Evolutionary conservation across 768 basidiomycete genomes (phyloP).

Genomic region (Strobilomyces confusus): DNA sequence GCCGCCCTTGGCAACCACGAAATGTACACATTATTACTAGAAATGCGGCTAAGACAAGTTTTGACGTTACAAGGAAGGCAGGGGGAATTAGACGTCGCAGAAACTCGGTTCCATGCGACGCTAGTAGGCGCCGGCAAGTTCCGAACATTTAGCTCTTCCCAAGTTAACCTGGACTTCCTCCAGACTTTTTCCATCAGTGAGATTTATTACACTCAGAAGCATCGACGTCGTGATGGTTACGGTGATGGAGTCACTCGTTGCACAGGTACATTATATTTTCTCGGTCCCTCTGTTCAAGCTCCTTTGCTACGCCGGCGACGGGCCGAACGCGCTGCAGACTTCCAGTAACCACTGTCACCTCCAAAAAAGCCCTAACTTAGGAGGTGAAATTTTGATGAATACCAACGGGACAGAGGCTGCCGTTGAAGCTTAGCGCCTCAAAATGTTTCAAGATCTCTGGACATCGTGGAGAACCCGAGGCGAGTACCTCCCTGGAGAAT

Average conservation of each 20-base stretch:
- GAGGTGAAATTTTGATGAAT: background rate
- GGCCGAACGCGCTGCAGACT: background rate
- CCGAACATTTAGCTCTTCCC: conserved; percentile 16
- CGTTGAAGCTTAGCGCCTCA: conserved; percentile 1
- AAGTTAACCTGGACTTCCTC: conserved; percentile 18
- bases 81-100: conserved; percentile 10
- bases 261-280: conserved; percentile 5
- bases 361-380: background rate
- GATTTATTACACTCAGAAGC: conserved; percentile 27
- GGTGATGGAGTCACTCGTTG: conserved; percentile 8
- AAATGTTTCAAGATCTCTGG: conserved; percentile 10
- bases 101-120: conserved; percentile 13
- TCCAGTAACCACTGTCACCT: background rate
- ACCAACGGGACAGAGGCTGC: conserved; percentile 1
- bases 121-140: conserved; percentile 19
- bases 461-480: conserved; percentile 15
- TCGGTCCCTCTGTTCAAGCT: conserved; percentile 1
- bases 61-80: conserved; percentile 23
- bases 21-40: background rate
- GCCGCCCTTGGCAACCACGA: conserved; percentile 9
- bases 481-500: conserved; percentile 11
- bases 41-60: conserved; percentile 13
- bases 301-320: background rate
- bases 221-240: conserved; percentile 28
- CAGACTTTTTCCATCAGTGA: conserved; percentile 22